Evolutionary conservation across 2,329 filamentous ascomycete genomes (phyloP).

Genomic region (Neonectria magnoliae): DNA sequence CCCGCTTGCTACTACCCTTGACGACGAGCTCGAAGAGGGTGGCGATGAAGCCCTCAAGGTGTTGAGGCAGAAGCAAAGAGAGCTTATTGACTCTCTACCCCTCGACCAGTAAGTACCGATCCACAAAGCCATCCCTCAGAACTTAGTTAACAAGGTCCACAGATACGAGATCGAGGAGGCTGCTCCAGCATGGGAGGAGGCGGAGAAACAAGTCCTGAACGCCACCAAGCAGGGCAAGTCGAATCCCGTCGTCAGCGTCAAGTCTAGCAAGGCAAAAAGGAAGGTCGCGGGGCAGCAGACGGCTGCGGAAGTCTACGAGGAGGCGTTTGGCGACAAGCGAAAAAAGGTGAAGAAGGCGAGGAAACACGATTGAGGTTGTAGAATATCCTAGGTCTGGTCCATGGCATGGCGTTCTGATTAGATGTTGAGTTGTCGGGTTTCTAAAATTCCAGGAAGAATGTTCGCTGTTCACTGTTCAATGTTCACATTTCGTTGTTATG

Average conservation of each 20-base stretch:
- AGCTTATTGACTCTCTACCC: slow-evolving; percentile 89
- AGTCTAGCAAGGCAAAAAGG: slow-evolving; percentile 79
- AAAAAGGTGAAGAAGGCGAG: slow-evolving; percentile 63
- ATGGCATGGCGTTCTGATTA: slow-evolving; percentile 41
- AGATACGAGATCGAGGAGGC: slow-evolving; percentile 74
- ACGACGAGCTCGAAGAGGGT: slow-evolving; percentile 86
- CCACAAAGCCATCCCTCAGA: neutral
- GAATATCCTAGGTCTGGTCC: slow-evolving; percentile 33
- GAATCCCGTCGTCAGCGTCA: slow-evolving; percentile 80
- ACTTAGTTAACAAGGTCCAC: slow-evolving; percentile 11
- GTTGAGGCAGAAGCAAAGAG: slow-evolving; percentile 82
- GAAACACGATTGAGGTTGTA: slow-evolving; percentile 42
- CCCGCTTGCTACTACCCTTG: slow-evolving; percentile 75
- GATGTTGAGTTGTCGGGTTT: slow-evolving; percentile 12
- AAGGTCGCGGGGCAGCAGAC: slow-evolving; percentile 68
- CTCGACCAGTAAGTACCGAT: slow-evolving; percentile 69
- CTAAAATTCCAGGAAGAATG: slow-evolving; percentile 2
- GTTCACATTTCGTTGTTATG: neutral
- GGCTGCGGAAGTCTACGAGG: slow-evolving; percentile 70
- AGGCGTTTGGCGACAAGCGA: slow-evolving; percentile 65
- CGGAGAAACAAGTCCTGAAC: slow-evolving; percentile 78
- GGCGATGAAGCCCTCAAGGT: slow-evolving; percentile 78
- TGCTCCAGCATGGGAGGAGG: slow-evolving; percentile 71
- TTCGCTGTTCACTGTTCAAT: slow-evolving; percentile 9
- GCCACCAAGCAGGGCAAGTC: slow-evolving; percentile 65